These are phyloP conservation scores for Cercospora sesami DNA, from an alignment of 2,329 filamentous ascomycete genomes.

Conservation along the genomic window DNA sequence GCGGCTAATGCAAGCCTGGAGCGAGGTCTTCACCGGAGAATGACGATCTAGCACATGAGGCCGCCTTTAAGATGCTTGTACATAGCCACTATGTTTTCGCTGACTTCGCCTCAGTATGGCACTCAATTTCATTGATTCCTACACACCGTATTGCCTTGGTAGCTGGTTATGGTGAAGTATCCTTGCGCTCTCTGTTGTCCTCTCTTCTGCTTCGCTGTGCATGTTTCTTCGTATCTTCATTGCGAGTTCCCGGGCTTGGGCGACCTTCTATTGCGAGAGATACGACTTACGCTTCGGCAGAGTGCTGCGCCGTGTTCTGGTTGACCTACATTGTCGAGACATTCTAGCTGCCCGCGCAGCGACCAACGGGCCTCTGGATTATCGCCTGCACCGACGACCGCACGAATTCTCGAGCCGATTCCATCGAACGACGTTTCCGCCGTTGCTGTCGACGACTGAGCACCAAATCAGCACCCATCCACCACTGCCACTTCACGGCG, in stretches of 20 bases:
- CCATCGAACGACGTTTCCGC: neutral
- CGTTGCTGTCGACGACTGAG: neutral
- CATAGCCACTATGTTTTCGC: slow-evolving; percentile 4
- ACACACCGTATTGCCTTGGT: neutral
- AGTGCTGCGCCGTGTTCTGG: neutral
- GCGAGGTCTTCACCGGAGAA: slow-evolving; percentile 5
- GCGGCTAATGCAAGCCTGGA: slow-evolving; percentile 3
- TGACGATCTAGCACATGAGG: neutral
- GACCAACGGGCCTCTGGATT: neutral
- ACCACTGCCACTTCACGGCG: neutral
- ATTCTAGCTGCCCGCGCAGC: neutral
- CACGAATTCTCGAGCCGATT: neutral
- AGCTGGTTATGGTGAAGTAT: neutral
- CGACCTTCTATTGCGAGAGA: neutral
- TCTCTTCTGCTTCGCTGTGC: neutral
- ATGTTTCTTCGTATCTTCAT: neutral
- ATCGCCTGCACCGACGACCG: neutral
- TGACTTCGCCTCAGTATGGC: slow-evolving; percentile 13
- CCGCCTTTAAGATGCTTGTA: too few species aligned
- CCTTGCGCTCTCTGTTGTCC: neutral
- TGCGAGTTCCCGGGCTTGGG: neutral
- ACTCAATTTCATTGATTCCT: neutral
- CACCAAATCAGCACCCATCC: neutral
- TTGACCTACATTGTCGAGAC: neutral
- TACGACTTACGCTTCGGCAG: neutral